phyloP scores from a whole-genome alignment of 106 monocot genomes.

The Dactylorhiza incarnata region DNA sequence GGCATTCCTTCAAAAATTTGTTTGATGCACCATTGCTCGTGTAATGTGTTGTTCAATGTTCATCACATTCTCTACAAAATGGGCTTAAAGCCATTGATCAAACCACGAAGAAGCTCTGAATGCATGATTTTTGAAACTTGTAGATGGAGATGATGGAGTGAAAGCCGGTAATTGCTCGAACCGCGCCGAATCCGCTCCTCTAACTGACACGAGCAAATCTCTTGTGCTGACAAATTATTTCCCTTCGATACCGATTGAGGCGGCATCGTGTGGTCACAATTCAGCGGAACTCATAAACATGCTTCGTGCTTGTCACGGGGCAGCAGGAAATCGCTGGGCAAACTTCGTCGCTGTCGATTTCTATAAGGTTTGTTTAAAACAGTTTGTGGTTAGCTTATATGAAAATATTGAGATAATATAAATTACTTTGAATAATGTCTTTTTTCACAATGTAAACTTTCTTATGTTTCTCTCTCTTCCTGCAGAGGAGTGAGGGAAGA shows the following conservation, averaged over 20 bases:
- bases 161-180: constrained; percentile 44
- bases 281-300: constrained; percentile 46
- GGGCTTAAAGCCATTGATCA: background rate
- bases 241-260: constrained; percentile 34
- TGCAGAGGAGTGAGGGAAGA: constrained; percentile 68
- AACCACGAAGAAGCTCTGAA: background rate
- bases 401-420: too few species aligned
- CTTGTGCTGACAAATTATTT: constrained; percentile 70
- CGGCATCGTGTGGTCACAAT: constrained; percentile 39
- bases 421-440: background rate
- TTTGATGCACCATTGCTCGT: too few species aligned
- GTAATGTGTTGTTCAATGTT: too few species aligned
- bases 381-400: background rate
- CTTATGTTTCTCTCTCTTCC: constrained; percentile 1
- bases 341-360: constrained; percentile 77
- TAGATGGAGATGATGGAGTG: constrained; percentile 78
- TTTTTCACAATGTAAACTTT: background rate
- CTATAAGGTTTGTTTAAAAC: constrained; percentile 51
- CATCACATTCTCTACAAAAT: too few species aligned
- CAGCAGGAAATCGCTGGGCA: constrained; percentile 59
- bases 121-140: background rate
- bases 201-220: constrained; percentile 47
- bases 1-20: too few species aligned
- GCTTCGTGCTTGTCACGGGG: constrained; percentile 47
- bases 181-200: constrained; percentile 53